Conservation (phyloP, 2,329 filamentous ascomycete species). For the Elsinoe ampelina region DNA sequence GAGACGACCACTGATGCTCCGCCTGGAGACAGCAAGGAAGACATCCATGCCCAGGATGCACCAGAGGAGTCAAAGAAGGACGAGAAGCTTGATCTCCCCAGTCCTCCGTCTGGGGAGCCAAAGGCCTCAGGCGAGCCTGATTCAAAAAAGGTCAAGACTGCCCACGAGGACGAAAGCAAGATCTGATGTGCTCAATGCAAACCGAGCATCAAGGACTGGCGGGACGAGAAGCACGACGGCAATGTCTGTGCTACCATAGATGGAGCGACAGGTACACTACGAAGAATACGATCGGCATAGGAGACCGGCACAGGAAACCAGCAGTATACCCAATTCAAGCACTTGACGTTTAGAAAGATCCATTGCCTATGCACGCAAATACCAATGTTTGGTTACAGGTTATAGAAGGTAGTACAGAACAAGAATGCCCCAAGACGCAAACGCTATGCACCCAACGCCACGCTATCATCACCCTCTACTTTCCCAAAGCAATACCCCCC, state of each 20-base stretch:
- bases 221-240: neutral
- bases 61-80: conserved; percentile 23
- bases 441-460: too few relatives aligned
- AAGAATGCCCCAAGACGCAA: too few relatives aligned
- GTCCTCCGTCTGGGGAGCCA: conserved; percentile 40
- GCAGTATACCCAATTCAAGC: neutral
- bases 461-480: too few relatives aligned
- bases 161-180: conserved; percentile 3
- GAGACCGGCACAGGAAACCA: neutral
- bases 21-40: neutral
- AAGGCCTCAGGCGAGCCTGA: conserved; percentile 35
- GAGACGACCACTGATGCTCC: conserved; percentile 5
- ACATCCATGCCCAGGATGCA: conserved; percentile 14
- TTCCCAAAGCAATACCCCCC: too few relatives aligned
- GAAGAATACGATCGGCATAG: neutral
- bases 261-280: neutral
- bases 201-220: neutral
- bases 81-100: conserved; percentile 37
- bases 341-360: neutral
- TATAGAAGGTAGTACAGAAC: too few relatives aligned
- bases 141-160: conserved; percentile 39
- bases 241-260: neutral
- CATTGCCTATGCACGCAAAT: too few relatives aligned
- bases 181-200: neutral
- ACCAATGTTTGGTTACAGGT: too few relatives aligned